Base-by-base conservation (phyloP, 805 yeast species). In the Kazachstania kunashirensis region DNA sequence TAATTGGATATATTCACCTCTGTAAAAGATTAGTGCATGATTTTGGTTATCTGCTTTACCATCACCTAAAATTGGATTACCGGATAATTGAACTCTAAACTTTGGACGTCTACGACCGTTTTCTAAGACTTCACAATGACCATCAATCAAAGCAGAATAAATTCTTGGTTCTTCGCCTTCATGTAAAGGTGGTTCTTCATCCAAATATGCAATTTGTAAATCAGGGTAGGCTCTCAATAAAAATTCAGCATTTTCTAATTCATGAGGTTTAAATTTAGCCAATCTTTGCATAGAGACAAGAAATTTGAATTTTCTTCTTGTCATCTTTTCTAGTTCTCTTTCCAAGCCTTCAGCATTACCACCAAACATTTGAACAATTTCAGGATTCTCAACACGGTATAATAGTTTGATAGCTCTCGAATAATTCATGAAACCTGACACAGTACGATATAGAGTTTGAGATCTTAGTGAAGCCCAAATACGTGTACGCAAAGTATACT, bases 391-490 rank as follows among this genome's bases (percentile, higher is more conserved):
- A 52, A 92, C 94, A 66, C 94, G 80, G 68, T 85, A 86, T 42
- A 89, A 70, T 52, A 89, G 68, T 63, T 88, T 92, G 55, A 89
- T 85, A 15, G 97, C 97, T 62, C 96, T 79, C 24, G 96, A 81
- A 62, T 89, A 89, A 68, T 89, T 92, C 97, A 89, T 89, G 68
- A 89, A 92, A 55, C 98, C 98, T 38, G 96, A 84, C 36, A 89
- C 89, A 33, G 98, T 89, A 63, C 98, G 79, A 68, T 88, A 89
- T 53, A 89, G 68, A 23, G 98, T 92, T 70, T 89, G 98, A 23
- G 96, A 82, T 65, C 97, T 78, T 52, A 92, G 73, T 13, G 97
- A 89, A 24, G 98, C 97, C 97, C 98, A 89, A 50, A 89, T 85
- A 67, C 98, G 75, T 10, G 97, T 92, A 67, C 98, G 79, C 55